phyloP scores from a whole-genome alignment of 345 rosid species.

The Theobroma cacao region DNA sequence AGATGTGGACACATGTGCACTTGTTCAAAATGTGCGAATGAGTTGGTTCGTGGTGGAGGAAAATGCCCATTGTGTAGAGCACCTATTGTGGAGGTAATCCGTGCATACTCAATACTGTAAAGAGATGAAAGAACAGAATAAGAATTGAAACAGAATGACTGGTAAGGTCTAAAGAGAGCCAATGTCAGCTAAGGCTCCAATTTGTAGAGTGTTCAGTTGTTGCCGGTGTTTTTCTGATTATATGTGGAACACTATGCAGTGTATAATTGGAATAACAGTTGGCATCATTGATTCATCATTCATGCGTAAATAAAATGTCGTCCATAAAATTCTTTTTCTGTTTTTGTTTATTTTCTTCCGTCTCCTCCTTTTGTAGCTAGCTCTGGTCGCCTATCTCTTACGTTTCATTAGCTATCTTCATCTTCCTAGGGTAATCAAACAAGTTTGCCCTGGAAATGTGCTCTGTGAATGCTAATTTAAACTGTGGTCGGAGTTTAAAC shows the following conservation, averaged over 20 bases:
- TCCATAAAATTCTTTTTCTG: constrained; percentile 12
- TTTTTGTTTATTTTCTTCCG: background rate
- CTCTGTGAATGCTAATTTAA: background rate
- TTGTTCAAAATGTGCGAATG: constrained; percentile 90
- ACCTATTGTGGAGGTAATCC: constrained; percentile 87
- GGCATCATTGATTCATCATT: constrained; percentile 42
- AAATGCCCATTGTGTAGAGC: constrained; percentile 98
- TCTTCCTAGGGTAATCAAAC: background rate
- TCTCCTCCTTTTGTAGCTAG: background rate
- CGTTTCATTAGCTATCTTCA: background rate
- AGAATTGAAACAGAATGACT: constrained; percentile 20
- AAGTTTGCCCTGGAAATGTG: background rate
- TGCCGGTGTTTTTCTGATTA: constrained; percentile 41
- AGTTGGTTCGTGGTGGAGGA: constrained; percentile 84
- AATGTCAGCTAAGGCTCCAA: constrained; percentile 12
- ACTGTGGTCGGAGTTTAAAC: background rate
- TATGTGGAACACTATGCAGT: constrained; percentile 28
- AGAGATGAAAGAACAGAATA: constrained; percentile 17
- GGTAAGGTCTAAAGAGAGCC: constrained; percentile 16
- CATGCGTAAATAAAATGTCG: constrained; percentile 43
- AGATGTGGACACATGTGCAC: constrained; percentile 99
- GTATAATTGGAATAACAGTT: constrained; percentile 52
- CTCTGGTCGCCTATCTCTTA: background rate
- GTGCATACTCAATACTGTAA: constrained; percentile 96
- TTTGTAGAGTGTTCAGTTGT: constrained; percentile 25